Conservation (phyloP, 1,284 basidiomycete species). For the Takashimella tepidaria region DNA sequence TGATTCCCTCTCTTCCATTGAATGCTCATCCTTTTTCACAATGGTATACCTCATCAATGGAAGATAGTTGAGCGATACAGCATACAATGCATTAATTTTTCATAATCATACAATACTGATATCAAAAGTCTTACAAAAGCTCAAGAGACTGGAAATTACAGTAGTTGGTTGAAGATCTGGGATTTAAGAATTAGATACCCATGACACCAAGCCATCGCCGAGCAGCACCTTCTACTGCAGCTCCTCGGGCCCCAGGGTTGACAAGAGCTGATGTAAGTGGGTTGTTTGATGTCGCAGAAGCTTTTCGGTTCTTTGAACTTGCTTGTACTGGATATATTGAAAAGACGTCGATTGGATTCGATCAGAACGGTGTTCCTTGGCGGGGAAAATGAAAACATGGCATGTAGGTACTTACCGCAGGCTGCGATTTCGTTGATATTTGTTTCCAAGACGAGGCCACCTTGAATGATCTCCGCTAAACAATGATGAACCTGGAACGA, state of each 20-base stretch:
- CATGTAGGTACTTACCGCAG: constrained; percentile 56
- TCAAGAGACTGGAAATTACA: too few species aligned
- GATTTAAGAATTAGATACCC: constrained; percentile 59
- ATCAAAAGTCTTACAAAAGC: too few species aligned
- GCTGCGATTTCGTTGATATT: constrained; percentile 85
- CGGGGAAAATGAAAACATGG: neutral
- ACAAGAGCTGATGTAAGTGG: constrained; percentile 39
- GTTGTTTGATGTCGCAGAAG: constrained; percentile 37
- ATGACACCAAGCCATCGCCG: constrained; percentile 42
- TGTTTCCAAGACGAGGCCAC: constrained; percentile 95
- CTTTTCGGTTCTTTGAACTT: constrained; percentile 37
- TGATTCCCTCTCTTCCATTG: too few species aligned
- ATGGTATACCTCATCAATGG: too few species aligned
- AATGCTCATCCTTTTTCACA: too few species aligned
- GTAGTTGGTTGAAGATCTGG: constrained; percentile 78
- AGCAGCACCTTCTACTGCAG: constrained; percentile 25
- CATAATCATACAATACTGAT: too few species aligned
- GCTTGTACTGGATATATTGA: constrained; percentile 30
- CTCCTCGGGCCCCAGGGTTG: constrained; percentile 17
- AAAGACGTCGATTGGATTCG: too few species aligned
- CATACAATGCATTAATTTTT: too few species aligned
- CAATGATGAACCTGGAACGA: constrained; percentile 88
- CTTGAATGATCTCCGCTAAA: constrained; percentile 90
- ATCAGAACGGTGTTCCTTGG: too few species aligned
- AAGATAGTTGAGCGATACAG: too few species aligned